phyloP scores from a whole-genome alignment of 2,329 filamentous ascomycete genomes.

The Trichophyton schoenleinii region DNA sequence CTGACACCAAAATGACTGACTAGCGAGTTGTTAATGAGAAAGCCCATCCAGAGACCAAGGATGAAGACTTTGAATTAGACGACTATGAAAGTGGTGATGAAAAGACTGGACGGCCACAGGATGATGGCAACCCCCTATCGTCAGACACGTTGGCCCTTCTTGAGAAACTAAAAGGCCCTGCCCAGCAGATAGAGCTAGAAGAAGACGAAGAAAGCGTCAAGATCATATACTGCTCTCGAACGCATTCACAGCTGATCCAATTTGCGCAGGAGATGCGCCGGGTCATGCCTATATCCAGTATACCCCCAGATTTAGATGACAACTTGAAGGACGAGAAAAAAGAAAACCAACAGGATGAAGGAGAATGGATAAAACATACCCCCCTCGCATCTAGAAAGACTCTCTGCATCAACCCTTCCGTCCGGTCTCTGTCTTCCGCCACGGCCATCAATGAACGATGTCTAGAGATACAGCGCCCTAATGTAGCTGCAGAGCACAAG shows the following conservation, averaged over 20 bases:
- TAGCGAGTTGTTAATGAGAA: constrained; percentile 5
- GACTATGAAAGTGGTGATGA: constrained; percentile 58
- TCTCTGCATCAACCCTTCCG: constrained; percentile 76
- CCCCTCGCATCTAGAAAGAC: constrained; percentile 78
- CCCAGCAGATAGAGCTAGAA: constrained; percentile 14
- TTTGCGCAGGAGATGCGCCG: constrained; percentile 72
- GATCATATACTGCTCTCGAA: constrained; percentile 86
- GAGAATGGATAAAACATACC: constrained; percentile 63
- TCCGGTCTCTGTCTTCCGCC: constrained; percentile 54
- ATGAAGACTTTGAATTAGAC: constrained; percentile 51
- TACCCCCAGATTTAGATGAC: constrained; percentile 36
- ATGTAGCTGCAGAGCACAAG: constrained; percentile 47
- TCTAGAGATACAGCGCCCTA: constrained; percentile 71
- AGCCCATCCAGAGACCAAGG: neutral
- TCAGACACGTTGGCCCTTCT: constrained; percentile 64
- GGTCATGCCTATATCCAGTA: constrained; percentile 61
- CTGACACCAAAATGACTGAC: neutral
- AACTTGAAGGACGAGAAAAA: constrained; percentile 15
- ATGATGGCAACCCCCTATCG: constrained; percentile 40
- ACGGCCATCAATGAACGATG: constrained; percentile 90
- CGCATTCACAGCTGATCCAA: constrained; percentile 81
- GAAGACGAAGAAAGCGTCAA: constrained; percentile 55
- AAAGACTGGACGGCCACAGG: constrained; percentile 18
- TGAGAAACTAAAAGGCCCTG: constrained; percentile 47
- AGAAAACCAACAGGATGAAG: constrained; percentile 20